phyloP scores from a whole-genome alignment of 2,329 filamentous ascomycete genomes.

The Stagonosporopsis vannaccii region DNA sequence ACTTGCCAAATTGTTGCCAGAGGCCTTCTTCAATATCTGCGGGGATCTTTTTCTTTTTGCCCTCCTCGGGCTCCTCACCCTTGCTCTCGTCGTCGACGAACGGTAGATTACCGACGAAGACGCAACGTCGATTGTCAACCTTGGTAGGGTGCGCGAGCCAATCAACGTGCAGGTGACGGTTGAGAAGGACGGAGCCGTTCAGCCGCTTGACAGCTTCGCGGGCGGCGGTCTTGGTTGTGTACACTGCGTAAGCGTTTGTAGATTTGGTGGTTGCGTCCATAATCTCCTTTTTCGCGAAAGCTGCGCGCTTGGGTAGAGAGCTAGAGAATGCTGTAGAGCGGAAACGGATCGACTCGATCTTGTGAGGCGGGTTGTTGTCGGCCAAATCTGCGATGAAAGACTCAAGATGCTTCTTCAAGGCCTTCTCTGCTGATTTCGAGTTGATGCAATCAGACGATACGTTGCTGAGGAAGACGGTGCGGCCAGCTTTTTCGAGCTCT shows the following conservation, averaged over 20 bases:
- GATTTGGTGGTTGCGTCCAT: slow-evolving; percentile 92
- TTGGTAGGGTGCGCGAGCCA: slow-evolving; percentile 85
- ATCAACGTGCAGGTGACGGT: slow-evolving; percentile 89
- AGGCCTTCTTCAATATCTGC: slow-evolving; percentile 92
- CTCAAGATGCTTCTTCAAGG: slow-evolving; percentile 76
- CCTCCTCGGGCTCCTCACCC: slow-evolving; percentile 68
- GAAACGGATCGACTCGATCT: slow-evolving; percentile 90
- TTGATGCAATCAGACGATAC: slow-evolving; percentile 84
- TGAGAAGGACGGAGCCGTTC: slow-evolving; percentile 84
- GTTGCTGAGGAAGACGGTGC: slow-evolving; percentile 93
- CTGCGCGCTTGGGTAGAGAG: slow-evolving; percentile 88
- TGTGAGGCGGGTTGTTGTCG: slow-evolving; percentile 64
- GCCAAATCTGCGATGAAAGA: slow-evolving; percentile 69
- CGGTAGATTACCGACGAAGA: slow-evolving; percentile 95
- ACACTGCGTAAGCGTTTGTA: slow-evolving; percentile 94
- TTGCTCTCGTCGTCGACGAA: slow-evolving; percentile 93
- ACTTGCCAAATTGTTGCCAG: slow-evolving; percentile 80
- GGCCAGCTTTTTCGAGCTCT: slow-evolving; percentile 83
- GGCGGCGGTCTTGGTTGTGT: slow-evolving; percentile 76
- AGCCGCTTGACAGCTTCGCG: slow-evolving; percentile 77
- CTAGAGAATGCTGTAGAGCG: slow-evolving; percentile 88
- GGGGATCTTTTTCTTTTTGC: slow-evolving; percentile 73
- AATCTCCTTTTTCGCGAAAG: slow-evolving; percentile 87
- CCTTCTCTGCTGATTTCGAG: slow-evolving; percentile 81
- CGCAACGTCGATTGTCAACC: slow-evolving; percentile 84